Base-by-base conservation (phyloP, 768 basidiomycete species). In the Polyporus arcularius region DNA sequence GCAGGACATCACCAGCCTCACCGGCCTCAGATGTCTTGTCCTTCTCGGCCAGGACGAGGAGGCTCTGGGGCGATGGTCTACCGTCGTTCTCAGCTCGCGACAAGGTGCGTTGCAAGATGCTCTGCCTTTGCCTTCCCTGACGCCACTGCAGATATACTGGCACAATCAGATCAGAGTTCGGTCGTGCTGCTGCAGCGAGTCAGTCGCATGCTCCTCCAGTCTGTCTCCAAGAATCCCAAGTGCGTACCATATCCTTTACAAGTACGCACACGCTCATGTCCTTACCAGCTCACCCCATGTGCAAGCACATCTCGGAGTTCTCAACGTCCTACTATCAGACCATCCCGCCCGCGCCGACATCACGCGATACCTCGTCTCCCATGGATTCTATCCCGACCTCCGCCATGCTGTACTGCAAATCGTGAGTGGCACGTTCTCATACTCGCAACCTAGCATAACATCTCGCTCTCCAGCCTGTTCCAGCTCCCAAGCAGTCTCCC, bases 1-100 rank as follows among this genome's bases (percentile, higher is more conserved):
- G 61, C 65, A 73, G 3, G 84, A 89, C 69, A 72, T 85, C 3
- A 75, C 74, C 4, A 77, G 81, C 9, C 65, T 91, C 50, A 80
- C 77, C 8, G 88, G 84, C 11, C 72, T 91, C 66, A 74, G 92
- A 57, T 86, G 84, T 71, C 76, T 90, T 21, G 84, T 88, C 18
- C 78, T 92, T 26, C 77, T 89, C 52, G 85, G 85, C 12, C 62
- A 62, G 38, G 82, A 85, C 63, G 77, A 82, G 48, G 72, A 76
- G 21, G 73, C 77, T 4, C 69, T 88, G 18, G 77, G 72, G 6
- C 67, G 63, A 32, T 87, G 85, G 85, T 78, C 82, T 8, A 64
- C 63, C 28, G 70, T 70, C 16, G 73, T 84, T 47, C 30, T 70
- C 6, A 54, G 66, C 7, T 67, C 65, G 5, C 67, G 71, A 15